Evolutionary conservation across 179 eudicot species (phyloP), one percentile per base, ranked within the genome.

Genomic region (Camellia oleifera): DNA sequence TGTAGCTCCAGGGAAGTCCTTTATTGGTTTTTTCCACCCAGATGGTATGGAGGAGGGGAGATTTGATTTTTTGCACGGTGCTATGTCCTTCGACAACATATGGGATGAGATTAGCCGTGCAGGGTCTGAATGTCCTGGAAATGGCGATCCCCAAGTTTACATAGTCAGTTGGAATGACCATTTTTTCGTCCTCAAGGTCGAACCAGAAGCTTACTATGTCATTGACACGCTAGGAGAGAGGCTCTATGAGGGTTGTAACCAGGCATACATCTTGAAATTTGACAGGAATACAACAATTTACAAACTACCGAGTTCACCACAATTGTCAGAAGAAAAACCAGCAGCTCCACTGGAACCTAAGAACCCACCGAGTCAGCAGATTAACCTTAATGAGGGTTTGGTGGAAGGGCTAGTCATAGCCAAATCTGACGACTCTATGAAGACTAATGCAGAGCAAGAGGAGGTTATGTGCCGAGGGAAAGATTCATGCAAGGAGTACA

Each of bases 121-220:
- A 4, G 87, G 77, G 7, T 77, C 82, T 4, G 88, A 80, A 20
- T 20, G 45, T 20, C 20, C 81, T 53, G 53, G 77, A 44, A 60
- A 71, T 52, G 79, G 79, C 7, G 89, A 88, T 69, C 88, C 90
- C 7, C 73, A 66, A 13, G 80, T 92, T 76, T 91, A 86, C 61
- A 85, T 94, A 46, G 85, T 94, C 26, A 92, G 98, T 69, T 93
- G 98, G 98, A 93, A 93, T 52, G 98, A 93, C 80, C 98, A 93
- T 68, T 93, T 93, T 83, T 94, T 94, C 26, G 64, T 94, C 77
- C 92, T 94, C 66, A 91, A 87, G 87, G 91, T 93, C 20, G 96
- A 93, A 65, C 53, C 79, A 1, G 96, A 94, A 52, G 94, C 93
- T 62, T 94, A 91, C 84, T 94, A 91, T 42, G 88, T 94, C 76